These are phyloP conservation scores for Cymodocea nodosa DNA, from an alignment of 116 monocot genomes.

Conservation along the genomic window DNA sequence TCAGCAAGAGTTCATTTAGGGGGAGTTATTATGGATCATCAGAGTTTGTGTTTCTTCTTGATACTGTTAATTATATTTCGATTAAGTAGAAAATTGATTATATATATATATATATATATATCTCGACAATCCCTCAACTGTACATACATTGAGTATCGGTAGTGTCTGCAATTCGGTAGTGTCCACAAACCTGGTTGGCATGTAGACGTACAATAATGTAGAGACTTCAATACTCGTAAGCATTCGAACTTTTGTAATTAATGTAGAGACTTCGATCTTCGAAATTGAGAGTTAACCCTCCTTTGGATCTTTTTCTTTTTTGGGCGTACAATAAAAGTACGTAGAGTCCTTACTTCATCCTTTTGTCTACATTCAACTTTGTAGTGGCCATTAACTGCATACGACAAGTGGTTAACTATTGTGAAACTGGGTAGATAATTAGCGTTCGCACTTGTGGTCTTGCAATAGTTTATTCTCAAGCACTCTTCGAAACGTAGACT, in stretches of 20 bases:
- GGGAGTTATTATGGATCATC: no score
- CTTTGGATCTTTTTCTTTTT: not conserved
- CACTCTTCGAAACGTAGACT: not conserved
- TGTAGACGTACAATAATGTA: no score
- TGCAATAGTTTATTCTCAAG: conserved; percentile 1
- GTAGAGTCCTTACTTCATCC: not conserved
- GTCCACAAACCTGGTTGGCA: conserved; percentile 28
- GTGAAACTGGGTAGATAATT: no score
- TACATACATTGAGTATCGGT: conserved; percentile 16
- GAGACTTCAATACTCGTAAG: conserved; percentile 23
- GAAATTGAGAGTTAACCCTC: not conserved
- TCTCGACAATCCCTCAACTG: not conserved
- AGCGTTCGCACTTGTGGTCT: conserved; percentile 6
- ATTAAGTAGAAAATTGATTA: no score
- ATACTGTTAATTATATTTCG: no score
- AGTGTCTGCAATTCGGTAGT: conserved; percentile 24
- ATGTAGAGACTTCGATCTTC: not conserved
- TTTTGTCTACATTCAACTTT: not conserved
- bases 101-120: no score
- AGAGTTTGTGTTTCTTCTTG: no score
- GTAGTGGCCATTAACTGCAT: no score
- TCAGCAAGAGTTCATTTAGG: no score
- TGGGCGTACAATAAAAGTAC: not conserved
- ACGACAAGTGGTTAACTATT: no score
- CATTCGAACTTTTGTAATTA: conserved; percentile 2